phyloP scores from a whole-genome alignment of 805 yeast species.

The Aciculoconidium aculeatum region DNA sequence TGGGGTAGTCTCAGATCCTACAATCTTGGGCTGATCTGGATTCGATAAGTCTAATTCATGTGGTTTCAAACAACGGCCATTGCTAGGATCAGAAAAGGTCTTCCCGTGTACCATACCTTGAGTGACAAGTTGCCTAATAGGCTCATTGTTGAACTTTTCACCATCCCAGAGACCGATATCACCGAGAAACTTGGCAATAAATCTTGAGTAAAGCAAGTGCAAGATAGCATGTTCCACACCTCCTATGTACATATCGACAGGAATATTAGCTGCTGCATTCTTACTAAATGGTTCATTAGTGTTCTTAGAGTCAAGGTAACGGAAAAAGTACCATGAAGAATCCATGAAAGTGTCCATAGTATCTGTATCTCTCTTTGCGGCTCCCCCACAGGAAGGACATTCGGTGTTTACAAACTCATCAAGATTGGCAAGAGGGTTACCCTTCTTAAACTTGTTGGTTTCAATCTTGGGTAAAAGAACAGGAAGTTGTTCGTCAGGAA shows the following conservation, averaged over 20 bases:
- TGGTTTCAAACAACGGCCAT: conserved; percentile 72
- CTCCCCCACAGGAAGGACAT: conserved; percentile 76
- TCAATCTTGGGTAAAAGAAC: conserved; percentile 66
- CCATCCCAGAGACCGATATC: conserved; percentile 69
- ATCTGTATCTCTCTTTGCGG: conserved; percentile 86
- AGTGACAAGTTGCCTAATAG: conserved; percentile 72
- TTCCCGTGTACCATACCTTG: conserved; percentile 99
- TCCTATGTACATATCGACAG: conserved; percentile 88
- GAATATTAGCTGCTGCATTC: conserved; percentile 44
- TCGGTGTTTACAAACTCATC: conserved; percentile 62
- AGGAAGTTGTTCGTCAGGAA: conserved; percentile 83
- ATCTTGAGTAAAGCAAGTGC: conserved; percentile 82
- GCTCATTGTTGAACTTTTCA: conserved; percentile 58
- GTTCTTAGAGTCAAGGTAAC: conserved; percentile 76
- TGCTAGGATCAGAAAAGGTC: conserved; percentile 67
- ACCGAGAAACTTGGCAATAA: conserved; percentile 72
- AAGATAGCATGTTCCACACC: conserved; percentile 97
- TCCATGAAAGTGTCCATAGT: conserved; percentile 99
- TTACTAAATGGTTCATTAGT: conserved; percentile 44
- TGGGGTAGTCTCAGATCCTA: conserved; percentile 47
- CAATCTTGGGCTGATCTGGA: conserved; percentile 40
- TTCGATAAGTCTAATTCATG: conserved; percentile 54
- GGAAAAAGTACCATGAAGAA: conserved; percentile 92
- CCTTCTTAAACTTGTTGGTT: conserved; percentile 50
- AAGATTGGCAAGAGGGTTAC: conserved; percentile 54